phyloP scores from a whole-genome alignment of 2,329 filamentous ascomycete genomes.

The Calonectria pseudoreteaudii region DNA sequence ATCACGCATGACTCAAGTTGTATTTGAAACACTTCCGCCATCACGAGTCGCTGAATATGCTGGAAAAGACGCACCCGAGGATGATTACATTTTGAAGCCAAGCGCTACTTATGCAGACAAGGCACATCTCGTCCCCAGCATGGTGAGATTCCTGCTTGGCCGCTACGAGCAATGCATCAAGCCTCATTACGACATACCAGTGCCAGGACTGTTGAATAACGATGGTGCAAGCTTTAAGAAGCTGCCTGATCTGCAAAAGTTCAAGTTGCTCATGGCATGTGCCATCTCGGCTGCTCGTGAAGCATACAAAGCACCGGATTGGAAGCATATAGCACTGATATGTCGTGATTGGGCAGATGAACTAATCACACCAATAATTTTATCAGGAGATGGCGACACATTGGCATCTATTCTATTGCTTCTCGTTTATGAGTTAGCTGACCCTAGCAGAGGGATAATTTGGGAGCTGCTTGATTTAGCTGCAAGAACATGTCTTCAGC shows the following conservation, averaged over 20 bases:
- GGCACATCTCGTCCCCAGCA: not conserved
- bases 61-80: not conserved
- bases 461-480: conserved; percentile 1
- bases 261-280: not conserved
- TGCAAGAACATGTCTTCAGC: not conserved
- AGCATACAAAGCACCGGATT: not conserved
- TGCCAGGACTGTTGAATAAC: not conserved
- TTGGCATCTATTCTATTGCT: not conserved
- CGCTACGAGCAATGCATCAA: not conserved
- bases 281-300: not conserved
- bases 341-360: not conserved
- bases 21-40: not conserved
- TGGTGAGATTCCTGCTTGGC: not conserved
- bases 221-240: not conserved
- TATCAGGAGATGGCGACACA: not conserved
- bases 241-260: not conserved
- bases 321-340: not conserved
- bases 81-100: not conserved
- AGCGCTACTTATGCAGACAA: not conserved
- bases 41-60: not conserved
- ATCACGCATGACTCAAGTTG: not conserved
- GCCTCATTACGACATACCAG: not conserved
- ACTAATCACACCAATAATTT: not conserved
- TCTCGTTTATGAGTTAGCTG: not conserved
- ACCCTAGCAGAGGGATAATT: not conserved